Base-by-base conservation (phyloP, 345 rosid genomes). In the Eucalyptus melliodora region DNA sequence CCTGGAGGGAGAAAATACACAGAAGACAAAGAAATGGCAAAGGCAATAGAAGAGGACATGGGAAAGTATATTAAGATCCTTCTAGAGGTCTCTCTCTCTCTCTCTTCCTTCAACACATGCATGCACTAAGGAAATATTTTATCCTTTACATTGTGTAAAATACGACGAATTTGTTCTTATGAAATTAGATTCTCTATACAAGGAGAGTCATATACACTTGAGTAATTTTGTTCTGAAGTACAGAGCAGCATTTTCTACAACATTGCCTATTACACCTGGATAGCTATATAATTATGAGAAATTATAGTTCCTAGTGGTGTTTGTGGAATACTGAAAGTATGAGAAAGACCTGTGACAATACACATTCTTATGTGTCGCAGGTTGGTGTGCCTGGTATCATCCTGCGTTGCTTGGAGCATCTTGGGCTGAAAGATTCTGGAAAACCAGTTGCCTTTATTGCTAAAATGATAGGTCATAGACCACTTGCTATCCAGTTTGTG, bases 361-460 rank as follows among this genome's bases (percentile, higher is more conserved):
- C 62, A 21, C 50, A 55, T 87, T 37, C 65, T 87, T n/a, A 8
- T 55, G 60, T 23, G 47, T 55, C 8, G 8, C 96, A 98, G 99
- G 94, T 94, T 89, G 99, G 96, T 89, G 92, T 96, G 89, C 99
- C 99, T 17, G 91, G 93, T 83, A 90, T 93, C 56, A 91, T 96
- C 30, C 95, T 97, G 69, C 95, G 94, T 51, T 93, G 99, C 93
- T 93, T 97, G 94, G 99, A 96, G 87, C 97, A 97, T 40, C 85
- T 98, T 93, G 99, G 96, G 49, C 69, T 93, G 50, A 98, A 94
- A 91, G 98, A 98, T 94, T 89, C 95, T 60, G 99, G 96, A 87
- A 95, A 96, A 90, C 94, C 96, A 40, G 97, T 98, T 88, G 99
- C 99, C 53, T 95, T 97, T 91, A 92, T 98, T 90, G 99, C 99